Conservation (phyloP, 2,329 filamentous ascomycete genomes). For the Gremmenia infestans region DNA sequence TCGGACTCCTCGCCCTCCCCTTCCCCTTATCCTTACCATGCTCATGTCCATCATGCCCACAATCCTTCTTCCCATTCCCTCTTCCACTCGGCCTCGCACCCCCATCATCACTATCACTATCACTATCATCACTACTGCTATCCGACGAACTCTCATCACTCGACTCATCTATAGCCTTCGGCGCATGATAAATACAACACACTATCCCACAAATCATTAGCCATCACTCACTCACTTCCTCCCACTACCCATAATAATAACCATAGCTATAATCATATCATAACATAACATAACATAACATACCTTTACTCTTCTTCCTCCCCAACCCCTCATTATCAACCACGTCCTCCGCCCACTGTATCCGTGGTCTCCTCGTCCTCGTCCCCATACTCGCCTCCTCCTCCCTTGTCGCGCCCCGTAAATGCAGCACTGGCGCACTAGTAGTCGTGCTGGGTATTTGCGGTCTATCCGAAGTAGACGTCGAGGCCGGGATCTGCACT, state of each 20-base stretch:
- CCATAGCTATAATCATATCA: background rate
- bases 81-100: conserved; percentile 34
- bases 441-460: background rate
- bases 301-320: conserved; percentile 91
- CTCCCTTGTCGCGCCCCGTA: conserved; percentile 24
- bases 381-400: conserved; percentile 8
- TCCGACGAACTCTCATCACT: conserved; percentile 59
- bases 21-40: conserved; percentile 35
- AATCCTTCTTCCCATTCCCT: conserved; percentile 25
- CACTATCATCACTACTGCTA: conserved; percentile 47
- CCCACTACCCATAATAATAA: background rate
- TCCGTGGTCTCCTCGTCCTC: conserved; percentile 48
- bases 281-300: conserved; percentile 12
- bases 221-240: background rate
- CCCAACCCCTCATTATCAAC: conserved; percentile 94
- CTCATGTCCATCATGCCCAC: conserved; percentile 31
- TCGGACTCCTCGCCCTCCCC: conserved; percentile 60
- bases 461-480: background rate
- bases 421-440: conserved; percentile 22
- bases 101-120: conserved; percentile 36
- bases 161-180: conserved; percentile 76
- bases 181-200: conserved; percentile 98
- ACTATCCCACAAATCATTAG: conserved; percentile 46
- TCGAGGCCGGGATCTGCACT: background rate
- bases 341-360: conserved; percentile 90